Evolutionary conservation across 306 rosid genomes (phyloP), one percentile per base, ranked within the genome.

Genomic region (cucumber (Cucumis sativus)): DNA sequence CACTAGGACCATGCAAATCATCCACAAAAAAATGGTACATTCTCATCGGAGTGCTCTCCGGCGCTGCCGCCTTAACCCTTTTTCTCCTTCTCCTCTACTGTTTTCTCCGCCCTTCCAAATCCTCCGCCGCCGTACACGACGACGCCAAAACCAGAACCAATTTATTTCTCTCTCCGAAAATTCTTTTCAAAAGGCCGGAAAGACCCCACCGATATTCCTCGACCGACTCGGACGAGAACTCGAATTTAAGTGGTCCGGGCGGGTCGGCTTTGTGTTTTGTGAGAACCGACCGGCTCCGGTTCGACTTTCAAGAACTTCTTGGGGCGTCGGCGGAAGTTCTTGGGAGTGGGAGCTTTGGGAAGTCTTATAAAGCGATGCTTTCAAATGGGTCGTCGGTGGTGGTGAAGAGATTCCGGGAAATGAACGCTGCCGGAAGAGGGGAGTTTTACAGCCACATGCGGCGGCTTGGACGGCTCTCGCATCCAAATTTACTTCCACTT

Each of bases 261-360:
- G 96, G 77, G 8, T 85, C 75, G 14, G 51, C 21, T 2, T 77
- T 90, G 80, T 72, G 30, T 58, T 90, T 95, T 21, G 83, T 92
- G 21, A 56, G 78, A 56, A 68, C 78, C 6, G 93, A 87, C 11
- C 78, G 66, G 17, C 77, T 37, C 75, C 80, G 10, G 49, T 88
- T 95, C 75, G 96, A 88, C 62, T 39, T 95, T 73, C 90, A 88
- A 20, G 97, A 90, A 13, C 79, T 95, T 16, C 91, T 95, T 0
- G 80, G 87, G 65, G 97, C 97, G 45, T 83, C 97, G 0, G 97
- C 97, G 9, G 92, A 90, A 85, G 91, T 92, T 43, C 64, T 95
- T 12, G 99, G 97, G 0, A 86, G 92, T 81, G 97, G 97, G 4
- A 86, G 92, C 18, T 89, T 95, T 78, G 99, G 97, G 17, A 88